Conservation (phyloP, 768 basidiomycete genomes). For the Lactifluus pinguis region DNA sequence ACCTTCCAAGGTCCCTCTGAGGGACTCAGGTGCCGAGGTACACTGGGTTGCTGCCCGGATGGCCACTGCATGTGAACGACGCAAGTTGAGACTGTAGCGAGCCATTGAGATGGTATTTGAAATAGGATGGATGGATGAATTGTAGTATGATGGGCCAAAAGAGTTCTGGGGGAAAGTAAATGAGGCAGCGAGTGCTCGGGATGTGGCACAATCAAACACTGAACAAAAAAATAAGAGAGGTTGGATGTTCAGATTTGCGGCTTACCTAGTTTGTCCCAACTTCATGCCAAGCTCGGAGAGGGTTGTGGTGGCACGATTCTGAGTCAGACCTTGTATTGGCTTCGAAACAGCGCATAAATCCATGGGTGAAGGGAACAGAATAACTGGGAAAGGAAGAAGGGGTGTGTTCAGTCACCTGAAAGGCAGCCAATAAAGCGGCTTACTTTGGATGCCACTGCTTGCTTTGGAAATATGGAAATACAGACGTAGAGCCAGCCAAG, state of each 20-base stretch:
- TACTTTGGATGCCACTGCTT: slow-evolving; percentile 3
- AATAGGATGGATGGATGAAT: slow-evolving; percentile 1
- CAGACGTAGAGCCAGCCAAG: background rate
- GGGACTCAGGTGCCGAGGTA: slow-evolving; percentile 22
- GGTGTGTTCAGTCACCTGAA: background rate
- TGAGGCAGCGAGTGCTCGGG: background rate
- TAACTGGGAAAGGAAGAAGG: background rate
- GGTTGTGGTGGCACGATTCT: too few relatives aligned
- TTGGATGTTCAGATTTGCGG: too few relatives aligned
- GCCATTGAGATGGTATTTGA: slow-evolving; percentile 2
- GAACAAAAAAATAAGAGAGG: background rate
- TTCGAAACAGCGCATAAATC: slow-evolving; percentile 1
- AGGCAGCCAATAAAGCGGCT: background rate
- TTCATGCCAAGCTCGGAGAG: background rate
- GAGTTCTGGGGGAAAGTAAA: slow-evolving; percentile 2
- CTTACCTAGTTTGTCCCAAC: background rate
- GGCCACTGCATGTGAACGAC: slow-evolving; percentile 6
- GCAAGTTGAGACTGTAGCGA: slow-evolving; percentile 10
- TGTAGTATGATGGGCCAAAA: slow-evolving; percentile 6
- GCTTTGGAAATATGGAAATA: background rate
- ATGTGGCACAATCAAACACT: background rate
- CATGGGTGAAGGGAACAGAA: background rate
- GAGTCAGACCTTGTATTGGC: too few relatives aligned
- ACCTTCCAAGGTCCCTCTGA: slow-evolving; percentile 38
- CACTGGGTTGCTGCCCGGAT: background rate